These are phyloP conservation scores for Fusarium sp. DNA, from an alignment of 2,329 filamentous ascomycete genomes.

Conservation along the genomic window DNA sequence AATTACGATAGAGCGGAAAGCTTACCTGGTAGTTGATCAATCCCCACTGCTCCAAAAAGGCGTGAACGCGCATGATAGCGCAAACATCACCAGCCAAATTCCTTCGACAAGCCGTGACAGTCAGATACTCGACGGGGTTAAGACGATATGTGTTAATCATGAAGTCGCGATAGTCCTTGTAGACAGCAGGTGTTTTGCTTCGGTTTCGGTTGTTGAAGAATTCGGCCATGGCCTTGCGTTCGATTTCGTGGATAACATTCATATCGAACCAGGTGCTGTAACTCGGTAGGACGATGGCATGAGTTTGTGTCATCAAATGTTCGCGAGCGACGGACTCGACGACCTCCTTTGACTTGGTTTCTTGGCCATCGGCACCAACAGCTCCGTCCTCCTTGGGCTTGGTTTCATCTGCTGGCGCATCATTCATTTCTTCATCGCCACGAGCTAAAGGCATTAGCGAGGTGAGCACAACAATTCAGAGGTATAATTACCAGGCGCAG, in stretches of 20 bases:
- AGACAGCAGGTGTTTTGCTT: slow-evolving; percentile 96
- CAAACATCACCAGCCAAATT: slow-evolving; percentile 98
- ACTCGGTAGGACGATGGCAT: slow-evolving; percentile 95
- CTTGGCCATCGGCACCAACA: slow-evolving; percentile 64
- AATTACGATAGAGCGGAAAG: background rate
- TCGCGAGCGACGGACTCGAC: slow-evolving; percentile 89
- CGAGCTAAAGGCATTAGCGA: slow-evolving; percentile 65
- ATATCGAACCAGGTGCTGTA: slow-evolving; percentile 99
- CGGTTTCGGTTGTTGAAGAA: slow-evolving; percentile 99
- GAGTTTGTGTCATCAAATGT: slow-evolving; percentile 92
- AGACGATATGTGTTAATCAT: slow-evolving; percentile 99
- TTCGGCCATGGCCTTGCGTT: slow-evolving; percentile 94
- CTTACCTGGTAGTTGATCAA: slow-evolving; percentile 96
- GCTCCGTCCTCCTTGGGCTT: slow-evolving; percentile 63
- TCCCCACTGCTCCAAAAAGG: slow-evolving; percentile 98
- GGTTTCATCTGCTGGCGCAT: slow-evolving; percentile 65
- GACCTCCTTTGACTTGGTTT: slow-evolving; percentile 79
- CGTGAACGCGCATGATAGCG: slow-evolving; percentile 98
- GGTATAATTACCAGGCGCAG: slow-evolving; percentile 65
- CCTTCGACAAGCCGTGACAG: slow-evolving; percentile 93
- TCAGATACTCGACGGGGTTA: slow-evolving; percentile 95
- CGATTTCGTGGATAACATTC: slow-evolving; percentile 89
- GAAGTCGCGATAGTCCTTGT: slow-evolving; percentile 99
- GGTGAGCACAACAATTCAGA: slow-evolving; percentile 73
- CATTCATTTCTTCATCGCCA: slow-evolving; percentile 86